Conservation (phyloP, 148 eudicot genomes). For the Vaccinium myrtillus region DNA sequence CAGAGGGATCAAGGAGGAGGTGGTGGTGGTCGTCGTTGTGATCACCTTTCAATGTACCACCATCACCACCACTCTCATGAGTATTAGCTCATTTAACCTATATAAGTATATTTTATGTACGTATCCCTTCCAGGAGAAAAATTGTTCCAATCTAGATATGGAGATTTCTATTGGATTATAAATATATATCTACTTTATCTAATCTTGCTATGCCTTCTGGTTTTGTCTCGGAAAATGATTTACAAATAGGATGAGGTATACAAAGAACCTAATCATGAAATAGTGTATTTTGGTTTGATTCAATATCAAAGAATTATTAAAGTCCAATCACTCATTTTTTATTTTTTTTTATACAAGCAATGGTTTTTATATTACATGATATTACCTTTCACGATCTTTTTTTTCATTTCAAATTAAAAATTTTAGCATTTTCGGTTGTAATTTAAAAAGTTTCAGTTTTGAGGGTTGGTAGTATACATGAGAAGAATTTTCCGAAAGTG, state of each 20-base stretch:
- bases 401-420: background rate
- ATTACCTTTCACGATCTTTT: background rate
- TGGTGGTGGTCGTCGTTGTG: conserved; percentile 10
- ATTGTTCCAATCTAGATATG: background rate
- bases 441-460: no score
- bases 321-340: background rate
- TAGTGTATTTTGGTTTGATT: background rate
- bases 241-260: background rate
- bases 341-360: background rate
- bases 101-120: background rate
- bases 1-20: conserved; percentile 31
- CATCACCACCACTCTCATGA: conserved; percentile 45
- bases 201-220: background rate
- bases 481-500: no score
- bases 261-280: background rate
- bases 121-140: background rate
- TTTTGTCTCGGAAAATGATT: background rate
- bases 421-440: no score
- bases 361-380: background rate
- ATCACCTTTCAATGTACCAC: conserved; percentile 46
- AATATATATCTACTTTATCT: background rate
- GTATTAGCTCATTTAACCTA: conserved; percentile 28
- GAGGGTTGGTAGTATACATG: no score
- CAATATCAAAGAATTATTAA: background rate
- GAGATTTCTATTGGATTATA: background rate